These are phyloP conservation scores for Erysimum cheiranthoides DNA, from an alignment of 345 rosid species.

Conservation along the genomic window DNA sequence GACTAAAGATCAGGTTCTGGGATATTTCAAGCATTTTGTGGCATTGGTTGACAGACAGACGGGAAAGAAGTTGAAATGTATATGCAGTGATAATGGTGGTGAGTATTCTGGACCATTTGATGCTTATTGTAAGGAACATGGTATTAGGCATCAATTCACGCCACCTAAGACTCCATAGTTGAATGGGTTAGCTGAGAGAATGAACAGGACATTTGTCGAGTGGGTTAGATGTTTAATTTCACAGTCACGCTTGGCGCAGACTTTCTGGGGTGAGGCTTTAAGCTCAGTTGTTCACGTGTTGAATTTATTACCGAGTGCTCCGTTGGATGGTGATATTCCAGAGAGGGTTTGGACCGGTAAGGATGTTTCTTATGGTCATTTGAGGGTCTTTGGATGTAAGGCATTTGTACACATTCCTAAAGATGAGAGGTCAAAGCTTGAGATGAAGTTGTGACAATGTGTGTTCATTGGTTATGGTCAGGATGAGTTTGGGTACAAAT, in stretches of 20 bases:
- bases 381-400: constrained; percentile 1
- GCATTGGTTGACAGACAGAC: constrained; percentile 15
- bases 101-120: constrained; percentile 10
- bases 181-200: neutral
- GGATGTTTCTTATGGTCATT: no score
- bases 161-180: neutral
- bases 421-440: neutral
- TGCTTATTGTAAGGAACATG: neutral
- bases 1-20: no score
- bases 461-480: neutral
- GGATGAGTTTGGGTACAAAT: neutral
- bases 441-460: neutral
- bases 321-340: no score
- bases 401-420: neutral
- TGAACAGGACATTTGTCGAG: neutral
- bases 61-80: neutral
- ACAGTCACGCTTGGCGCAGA: neutral
- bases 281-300: no score
- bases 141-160: neutral
- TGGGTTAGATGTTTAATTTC: neutral
- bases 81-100: neutral
- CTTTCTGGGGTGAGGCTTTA: neutral
- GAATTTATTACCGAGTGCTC: no score
- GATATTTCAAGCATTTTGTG: constrained; percentile 13
- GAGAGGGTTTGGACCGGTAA: no score